Evolutionary conservation across 176 grass and related monocot species (phyloP), one percentile per base, ranked within the genome.

Genomic region (Carex kokanica): DNA sequence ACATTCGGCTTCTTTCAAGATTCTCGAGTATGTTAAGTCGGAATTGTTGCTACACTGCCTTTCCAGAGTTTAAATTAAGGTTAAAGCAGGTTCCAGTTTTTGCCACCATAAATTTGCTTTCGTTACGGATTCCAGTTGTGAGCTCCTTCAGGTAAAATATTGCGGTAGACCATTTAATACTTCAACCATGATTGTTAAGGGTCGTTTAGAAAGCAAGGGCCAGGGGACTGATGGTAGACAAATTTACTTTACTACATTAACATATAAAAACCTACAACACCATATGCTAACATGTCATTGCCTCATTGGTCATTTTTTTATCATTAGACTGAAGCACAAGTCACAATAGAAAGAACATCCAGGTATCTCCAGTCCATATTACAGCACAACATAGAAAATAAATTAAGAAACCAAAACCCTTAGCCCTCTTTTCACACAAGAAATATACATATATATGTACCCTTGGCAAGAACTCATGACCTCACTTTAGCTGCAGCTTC

Each of bases 401-500:
- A 53, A 6, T 13, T 17, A 17, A 53, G 23, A 54, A 16, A 75
- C 47, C 41, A 75, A 47, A 54, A 75, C 54, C 47, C 23, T 2
- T 75, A 54, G 45, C 27, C 18, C 73, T 78, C 23, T 31, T 31
- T 56, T 78, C 18, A 71, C 67, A 78, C 51, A 56, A 17, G 4
- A 29, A 53, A 27, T 75, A 75, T 75, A 16, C 27, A 27, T 60
- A 21, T 45, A 29, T 6, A 78, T 78, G 51, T 18, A 78, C 24
- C 25, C 15, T 17, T 18, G 14, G 23, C 52, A 68, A 82, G 36
- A 82, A 82, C 21, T 91, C 74, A 86, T 69, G 64, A 83, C 70
- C 85, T 80, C 51, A 83, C 94, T 23, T 87, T 97, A 11, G 89
- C 59, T 47, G 95, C 92, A 0, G 92, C 90, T 84, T 91, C 92